phyloP scores from a whole-genome alignment of 257 asterid genomes.

The Cinchona pubescens region DNA sequence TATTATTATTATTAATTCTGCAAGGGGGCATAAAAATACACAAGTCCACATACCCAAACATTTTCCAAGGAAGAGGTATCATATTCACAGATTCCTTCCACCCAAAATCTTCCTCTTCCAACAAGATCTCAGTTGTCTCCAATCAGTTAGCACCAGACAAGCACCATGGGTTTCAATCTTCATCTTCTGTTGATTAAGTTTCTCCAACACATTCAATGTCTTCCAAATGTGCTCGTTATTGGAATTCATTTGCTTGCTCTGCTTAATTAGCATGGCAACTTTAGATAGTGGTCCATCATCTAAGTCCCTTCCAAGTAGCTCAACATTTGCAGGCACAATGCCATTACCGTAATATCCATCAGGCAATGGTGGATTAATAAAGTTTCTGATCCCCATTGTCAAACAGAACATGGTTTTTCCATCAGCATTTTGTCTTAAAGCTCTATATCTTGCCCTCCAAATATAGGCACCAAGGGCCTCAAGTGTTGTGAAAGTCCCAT shows the following conservation, averaged over 20 bases:
- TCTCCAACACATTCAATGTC: constrained; percentile 7
- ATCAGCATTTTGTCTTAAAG: constrained; percentile 6
- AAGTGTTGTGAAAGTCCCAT: constrained; percentile 48
- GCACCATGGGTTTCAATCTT: constrained; percentile 8
- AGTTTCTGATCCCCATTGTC: constrained; percentile 12
- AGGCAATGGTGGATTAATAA: constrained; percentile 6
- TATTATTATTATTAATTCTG: neutral
- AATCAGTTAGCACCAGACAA: constrained; percentile 10
- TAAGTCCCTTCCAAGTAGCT: neutral
- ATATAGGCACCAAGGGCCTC: constrained; percentile 68
- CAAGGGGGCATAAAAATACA: constrained; percentile 21
- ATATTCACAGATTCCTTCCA: constrained; percentile 17
- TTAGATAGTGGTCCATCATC: constrained; percentile 11
- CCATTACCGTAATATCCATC: constrained; percentile 18
- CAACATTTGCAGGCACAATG: constrained; percentile 4
- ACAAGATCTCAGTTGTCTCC: constrained; percentile 17
- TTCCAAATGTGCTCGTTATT: neutral
- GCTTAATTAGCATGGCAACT: constrained; percentile 8
- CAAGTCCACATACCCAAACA: constrained; percentile 20
- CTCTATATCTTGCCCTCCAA: constrained; percentile 61
- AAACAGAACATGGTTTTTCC: constrained; percentile 13
- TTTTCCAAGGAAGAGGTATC: constrained; percentile 19
- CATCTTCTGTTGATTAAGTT: neutral
- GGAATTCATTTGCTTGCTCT: constrained; percentile 14
- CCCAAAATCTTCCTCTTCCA: constrained; percentile 21